Base-by-base conservation (phyloP, 202 grass and related monocot species). In the Alloteropsis angusta region DNA sequence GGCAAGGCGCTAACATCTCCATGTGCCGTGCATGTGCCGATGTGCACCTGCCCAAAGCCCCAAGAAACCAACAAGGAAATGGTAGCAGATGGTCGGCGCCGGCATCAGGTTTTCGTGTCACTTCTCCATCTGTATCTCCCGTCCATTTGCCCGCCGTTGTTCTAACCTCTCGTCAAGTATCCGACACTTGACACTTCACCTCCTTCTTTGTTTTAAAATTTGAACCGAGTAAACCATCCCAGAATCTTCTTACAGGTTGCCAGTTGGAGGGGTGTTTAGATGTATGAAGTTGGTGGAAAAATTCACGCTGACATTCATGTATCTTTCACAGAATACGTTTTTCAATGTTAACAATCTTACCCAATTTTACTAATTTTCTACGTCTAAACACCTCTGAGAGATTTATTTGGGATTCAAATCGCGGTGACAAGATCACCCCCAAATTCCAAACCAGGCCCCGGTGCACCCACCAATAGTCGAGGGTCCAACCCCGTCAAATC, bases 81-180 rank as follows among this genome's bases (percentile, higher is more conserved):
- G 56, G 64, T 86, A 67, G 44, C 4, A 71, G 71, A 56, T 71
- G 56, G 64, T 86, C 56, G 65, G 79, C 65, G 65, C 4, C 32
- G 50, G 76, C 50, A 34, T 50, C 60, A 52, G 42, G 77, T 34
- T 57, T 58, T 67, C 39, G 3, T 65, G 28, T 22, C 46, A 55
- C 19, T 49, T 66, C 19, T 81, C 59, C 59, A 56, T 65, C n/a
- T 64, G 13, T 36, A 19, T 72, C 32, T 48, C 28, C 49, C 76
- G 13, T 21, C 14, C 17, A 16, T 21, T 22, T 66, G 82, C 1
- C 1, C 55, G 12, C 18, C 12, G 65, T 42, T 11, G 32, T 6
- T 0, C 7, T 32, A 74, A 18, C 69, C 54, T 22, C 36, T 19
- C 68, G 38, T 57, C 37, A 15, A 23, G n/a, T 52, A 34, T 71